Conservation (phyloP, 768 basidiomycete genomes). For the Panus rudis region DNA sequence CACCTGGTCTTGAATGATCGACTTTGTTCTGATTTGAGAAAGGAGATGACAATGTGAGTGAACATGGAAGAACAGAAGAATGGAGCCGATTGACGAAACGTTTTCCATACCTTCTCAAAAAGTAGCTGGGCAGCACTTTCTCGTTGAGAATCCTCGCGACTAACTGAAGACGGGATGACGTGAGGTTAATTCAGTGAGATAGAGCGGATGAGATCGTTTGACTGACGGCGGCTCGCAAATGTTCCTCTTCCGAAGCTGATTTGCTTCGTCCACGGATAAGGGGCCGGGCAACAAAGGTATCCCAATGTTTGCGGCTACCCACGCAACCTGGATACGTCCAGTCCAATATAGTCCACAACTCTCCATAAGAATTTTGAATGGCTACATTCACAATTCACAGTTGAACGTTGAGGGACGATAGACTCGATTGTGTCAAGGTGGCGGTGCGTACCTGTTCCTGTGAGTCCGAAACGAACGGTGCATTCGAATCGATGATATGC, state of each 20-base stretch:
- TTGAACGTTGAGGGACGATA: too few relatives aligned
- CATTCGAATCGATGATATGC: slow-evolving; percentile 71
- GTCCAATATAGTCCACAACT: slow-evolving; percentile 88
- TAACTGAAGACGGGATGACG: slow-evolving; percentile 26
- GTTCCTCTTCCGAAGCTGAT: slow-evolving; percentile 55
- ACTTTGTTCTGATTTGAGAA: slow-evolving; percentile 60
- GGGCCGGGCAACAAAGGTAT: slow-evolving; percentile 60
- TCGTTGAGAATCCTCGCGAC: slow-evolving; percentile 59
- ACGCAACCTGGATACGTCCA: slow-evolving; percentile 84
- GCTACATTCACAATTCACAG: too few relatives aligned
- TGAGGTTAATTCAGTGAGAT: not conserved
- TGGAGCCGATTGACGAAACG: not conserved
- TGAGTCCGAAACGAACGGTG: slow-evolving; percentile 70
- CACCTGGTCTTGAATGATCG: slow-evolving; percentile 66
- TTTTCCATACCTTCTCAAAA: slow-evolving; percentile 59
- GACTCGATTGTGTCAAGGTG: not conserved
- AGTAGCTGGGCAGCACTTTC: slow-evolving; percentile 73
- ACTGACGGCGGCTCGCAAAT: slow-evolving; percentile 45
- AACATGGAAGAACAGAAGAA: not conserved
- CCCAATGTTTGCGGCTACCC: slow-evolving; percentile 74
- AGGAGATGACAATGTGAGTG: not conserved
- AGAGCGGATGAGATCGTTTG: not conserved
- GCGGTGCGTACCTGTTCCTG: slow-evolving; percentile 50
- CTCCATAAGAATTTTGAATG: slow-evolving; percentile 83
- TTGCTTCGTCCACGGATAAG: slow-evolving; percentile 62